Percentiles rank a stretch among this genome's conserved stretches.
Evolutionary conservation across 2,329 filamentous ascomycete species (phyloP).

Genomic region (Bipolaris zeicola): DNA sequence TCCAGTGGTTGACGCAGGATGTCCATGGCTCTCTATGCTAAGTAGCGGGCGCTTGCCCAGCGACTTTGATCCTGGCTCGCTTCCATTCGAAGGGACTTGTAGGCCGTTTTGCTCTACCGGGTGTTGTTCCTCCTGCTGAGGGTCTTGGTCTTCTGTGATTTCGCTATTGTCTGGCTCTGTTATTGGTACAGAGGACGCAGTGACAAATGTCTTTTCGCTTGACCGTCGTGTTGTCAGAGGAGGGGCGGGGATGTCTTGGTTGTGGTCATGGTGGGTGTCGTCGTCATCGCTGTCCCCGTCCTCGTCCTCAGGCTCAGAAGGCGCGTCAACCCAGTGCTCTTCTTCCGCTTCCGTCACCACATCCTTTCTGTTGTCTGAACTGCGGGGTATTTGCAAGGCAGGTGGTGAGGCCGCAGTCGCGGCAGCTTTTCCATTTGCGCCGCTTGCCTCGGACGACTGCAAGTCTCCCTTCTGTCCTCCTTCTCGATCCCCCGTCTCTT

Average conservation of each 20-base stretch:
- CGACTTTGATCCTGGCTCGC: conserved; percentile 21
- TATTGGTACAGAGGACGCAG: conserved; percentile 33
- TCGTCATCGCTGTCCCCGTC: conserved; percentile 33
- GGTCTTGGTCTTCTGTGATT: conserved; percentile 6
- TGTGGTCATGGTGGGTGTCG: conserved; percentile 2
- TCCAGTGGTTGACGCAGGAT: conserved; percentile 31
- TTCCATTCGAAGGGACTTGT: conserved; percentile 33
- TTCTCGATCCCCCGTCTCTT: not conserved
- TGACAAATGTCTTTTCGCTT: conserved; percentile 43
- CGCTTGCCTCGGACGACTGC: conserved; percentile 13
- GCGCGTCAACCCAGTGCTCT: conserved; percentile 33
- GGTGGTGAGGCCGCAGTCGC: conserved; percentile 32
- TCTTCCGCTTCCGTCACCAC: conserved; percentile 14
- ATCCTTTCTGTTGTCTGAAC: conserved; percentile 29
- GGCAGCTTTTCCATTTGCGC: conserved; percentile 20
- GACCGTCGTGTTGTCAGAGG: conserved; percentile 25
- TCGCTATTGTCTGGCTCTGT: conserved; percentile 13
- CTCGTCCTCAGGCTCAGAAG: conserved; percentile 40
- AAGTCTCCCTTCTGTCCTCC: conserved; percentile 12
- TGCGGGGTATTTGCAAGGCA: conserved; percentile 39
- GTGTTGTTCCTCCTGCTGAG: conserved; percentile 20
- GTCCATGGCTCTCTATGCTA: conserved; percentile 35
- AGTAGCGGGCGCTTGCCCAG: conserved; percentile 39
- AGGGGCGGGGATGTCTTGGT: conserved; percentile 18
- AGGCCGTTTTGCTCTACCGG: conserved; percentile 38